phyloP scores from a whole-genome alignment of 2,329 filamentous ascomycete genomes.

The Cercospora janseana region DNA sequence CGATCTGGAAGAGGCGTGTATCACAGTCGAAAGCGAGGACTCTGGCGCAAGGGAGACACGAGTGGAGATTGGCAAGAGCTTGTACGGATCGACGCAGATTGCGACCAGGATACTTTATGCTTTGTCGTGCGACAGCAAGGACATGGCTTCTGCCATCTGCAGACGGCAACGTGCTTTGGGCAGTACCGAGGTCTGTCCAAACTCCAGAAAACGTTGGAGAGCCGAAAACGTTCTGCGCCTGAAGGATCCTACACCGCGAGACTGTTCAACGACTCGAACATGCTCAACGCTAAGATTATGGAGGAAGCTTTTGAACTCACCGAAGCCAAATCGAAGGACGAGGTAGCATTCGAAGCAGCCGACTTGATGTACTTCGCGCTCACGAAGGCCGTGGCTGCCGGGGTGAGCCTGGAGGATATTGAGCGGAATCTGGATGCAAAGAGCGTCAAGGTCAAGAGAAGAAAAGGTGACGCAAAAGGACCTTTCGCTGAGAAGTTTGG shows the following conservation, averaged over 20 bases:
- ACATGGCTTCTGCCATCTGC: conserved; percentile 85
- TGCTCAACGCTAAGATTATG: conserved; percentile 94
- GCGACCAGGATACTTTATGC: conserved; percentile 86
- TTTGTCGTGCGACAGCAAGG: conserved; percentile 90
- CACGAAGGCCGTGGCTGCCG: conserved; percentile 80
- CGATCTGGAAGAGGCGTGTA: conserved; percentile 83
- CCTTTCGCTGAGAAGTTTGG: conserved; percentile 85
- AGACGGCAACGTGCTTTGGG: conserved; percentile 90
- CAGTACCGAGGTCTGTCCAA: conserved; percentile 75
- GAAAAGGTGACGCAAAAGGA: conserved; percentile 90
- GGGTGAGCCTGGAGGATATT: conserved; percentile 82
- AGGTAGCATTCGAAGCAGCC: conserved; percentile 90
- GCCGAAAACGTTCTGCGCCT: conserved; percentile 78
- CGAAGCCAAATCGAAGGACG: conserved; percentile 74
- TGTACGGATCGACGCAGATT: conserved; percentile 80
- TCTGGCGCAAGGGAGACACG: conserved; percentile 95
- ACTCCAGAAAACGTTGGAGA: conserved; percentile 81
- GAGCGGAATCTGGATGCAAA: conserved; percentile 92
- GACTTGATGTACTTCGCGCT: conserved; percentile 95
- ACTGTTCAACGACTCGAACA: conserved; percentile 85
- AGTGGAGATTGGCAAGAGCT: conserved; percentile 93
- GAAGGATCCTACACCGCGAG: conserved; percentile 89
- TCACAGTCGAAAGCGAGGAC: conserved; percentile 88
- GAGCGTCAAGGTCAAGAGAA: conserved; percentile 89
- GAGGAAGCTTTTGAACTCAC: conserved; percentile 96